Conservation (phyloP, 768 basidiomycete species). For the Lactifluus pinguis region DNA sequence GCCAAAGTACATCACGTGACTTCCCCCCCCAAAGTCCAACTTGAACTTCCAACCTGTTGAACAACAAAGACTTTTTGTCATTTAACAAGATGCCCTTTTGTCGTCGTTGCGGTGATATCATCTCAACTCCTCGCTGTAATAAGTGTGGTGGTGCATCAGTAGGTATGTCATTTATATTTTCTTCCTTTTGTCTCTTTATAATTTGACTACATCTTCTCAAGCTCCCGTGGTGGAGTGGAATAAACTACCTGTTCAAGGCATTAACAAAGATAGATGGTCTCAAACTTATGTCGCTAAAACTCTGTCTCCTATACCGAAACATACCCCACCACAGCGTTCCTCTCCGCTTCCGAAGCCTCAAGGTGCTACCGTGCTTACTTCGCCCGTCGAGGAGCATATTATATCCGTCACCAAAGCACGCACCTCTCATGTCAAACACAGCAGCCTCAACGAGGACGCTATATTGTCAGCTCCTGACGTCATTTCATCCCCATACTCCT, state of each 20-base stretch:
- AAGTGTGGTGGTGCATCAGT: conserved; percentile 74
- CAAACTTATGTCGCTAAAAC: conserved; percentile 63
- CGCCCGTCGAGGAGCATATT: conserved; percentile 51
- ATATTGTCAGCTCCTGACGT: conserved; percentile 40
- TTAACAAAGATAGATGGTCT: conserved; percentile 62
- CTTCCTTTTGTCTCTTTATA: neutral
- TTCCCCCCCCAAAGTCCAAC: neutral
- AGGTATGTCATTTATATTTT: conserved; percentile 40
- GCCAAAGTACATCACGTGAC: conserved; percentile 11
- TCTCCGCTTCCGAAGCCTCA: conserved; percentile 39
- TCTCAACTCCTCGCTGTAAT: conserved; percentile 51
- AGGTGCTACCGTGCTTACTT: conserved; percentile 36
- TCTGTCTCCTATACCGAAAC: conserved; percentile 29
- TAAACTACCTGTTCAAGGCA: conserved; percentile 33
- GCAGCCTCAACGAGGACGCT: conserved; percentile 24
- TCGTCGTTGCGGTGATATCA: conserved; percentile 78
- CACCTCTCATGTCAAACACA: conserved; percentile 49
- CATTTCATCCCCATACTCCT: conserved; percentile 46
- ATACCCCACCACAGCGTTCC: conserved; percentile 18
- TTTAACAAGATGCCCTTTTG: conserved; percentile 63
- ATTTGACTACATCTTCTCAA: conserved; percentile 22
- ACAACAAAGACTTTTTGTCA: too few relatives aligned
- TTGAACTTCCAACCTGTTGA: conserved; percentile 9
- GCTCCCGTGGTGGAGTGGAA: conserved; percentile 68
- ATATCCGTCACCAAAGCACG: conserved; percentile 41